Evolutionary conservation across 1,284 basidiomycete genomes (phyloP), one percentile per base, ranked within the genome.

Genomic region (Moniliella sp.): DNA sequence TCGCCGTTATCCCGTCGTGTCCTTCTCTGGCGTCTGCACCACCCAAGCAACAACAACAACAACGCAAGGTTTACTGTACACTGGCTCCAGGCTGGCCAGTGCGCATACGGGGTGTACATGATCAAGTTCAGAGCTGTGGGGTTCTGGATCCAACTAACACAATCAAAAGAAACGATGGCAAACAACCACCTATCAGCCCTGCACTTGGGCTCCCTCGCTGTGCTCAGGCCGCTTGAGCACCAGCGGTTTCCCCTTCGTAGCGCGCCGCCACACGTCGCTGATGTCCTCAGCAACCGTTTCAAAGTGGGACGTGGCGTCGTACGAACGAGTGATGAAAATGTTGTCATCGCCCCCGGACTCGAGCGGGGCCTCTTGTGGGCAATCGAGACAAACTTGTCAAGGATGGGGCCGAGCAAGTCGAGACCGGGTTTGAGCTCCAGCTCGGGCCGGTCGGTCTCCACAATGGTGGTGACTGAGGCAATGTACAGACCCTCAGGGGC

Each of bases 281-380:
- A 59, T 46, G 30, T 61, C 59, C 28, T 61, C 60, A 5, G 60
- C 57, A 15, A 63, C 83, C 25, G 86, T 93, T 36, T 99, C 91
- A 58, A 97, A 97, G 67, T 99, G 91, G 30, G 81, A 86, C 5
- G 91, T 94, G 8, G 91, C 84, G 62, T 99, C 91, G 64, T 94
- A 94, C 4, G 84, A 93, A 37, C 78, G 79, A 36, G 91, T 94
- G 66, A 97, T 76, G 67, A 81, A 97, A 60, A 97, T 79, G 55
- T 82, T 78, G 66, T 86, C 80, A 28, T 71, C 68, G 35, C 59
- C 61, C 35, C 91, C 91, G 27, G 71, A 65, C 18, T 78, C 69
- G 5, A 83, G 80, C 5, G 91, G 86, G 32, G 76, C 78, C 67
- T 88, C 94, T 31, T 93, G 64, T 17, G 84, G 75, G 9, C 75